These are phyloP conservation scores for Colletotrichum tropicicola DNA, from an alignment of 2,329 filamentous ascomycete genomes.

Conservation along the genomic window DNA sequence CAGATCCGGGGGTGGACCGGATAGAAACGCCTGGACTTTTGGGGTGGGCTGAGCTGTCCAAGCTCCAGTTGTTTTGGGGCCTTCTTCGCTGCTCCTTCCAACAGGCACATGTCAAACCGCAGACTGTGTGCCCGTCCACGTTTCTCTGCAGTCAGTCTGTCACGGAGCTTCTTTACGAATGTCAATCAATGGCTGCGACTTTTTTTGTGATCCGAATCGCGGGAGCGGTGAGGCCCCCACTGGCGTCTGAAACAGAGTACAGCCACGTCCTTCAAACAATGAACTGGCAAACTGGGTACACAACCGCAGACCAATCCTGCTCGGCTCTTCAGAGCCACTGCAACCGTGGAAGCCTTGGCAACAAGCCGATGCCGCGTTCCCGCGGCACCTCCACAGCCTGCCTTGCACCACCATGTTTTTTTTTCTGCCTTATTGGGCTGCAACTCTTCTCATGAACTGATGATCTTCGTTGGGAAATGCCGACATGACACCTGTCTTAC, in stretches of 20 bases:
- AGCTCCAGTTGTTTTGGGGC: slow-evolving; percentile 21
- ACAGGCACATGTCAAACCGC: background rate
- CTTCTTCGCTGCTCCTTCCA: background rate
- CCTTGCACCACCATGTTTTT: background rate
- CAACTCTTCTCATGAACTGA: background rate
- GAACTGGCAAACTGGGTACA: background rate
- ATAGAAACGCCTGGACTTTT: slow-evolving; percentile 26
- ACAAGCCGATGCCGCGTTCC: slow-evolving; percentile 5
- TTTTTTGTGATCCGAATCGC: background rate
- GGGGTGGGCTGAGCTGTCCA: slow-evolving; percentile 15
- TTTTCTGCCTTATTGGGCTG: background rate
- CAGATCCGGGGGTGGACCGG: slow-evolving; percentile 31
- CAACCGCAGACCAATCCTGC: background rate
- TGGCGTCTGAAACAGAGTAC: slow-evolving; percentile 9
- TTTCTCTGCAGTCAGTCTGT: too few relatives aligned
- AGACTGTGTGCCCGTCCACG: background rate
- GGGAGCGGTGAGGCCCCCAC: slow-evolving; percentile 1
- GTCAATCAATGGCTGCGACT: background rate
- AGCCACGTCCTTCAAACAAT: background rate
- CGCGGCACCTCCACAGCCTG: background rate
- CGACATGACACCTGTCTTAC: background rate
- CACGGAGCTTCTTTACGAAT: background rate
- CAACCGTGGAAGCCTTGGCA: background rate
- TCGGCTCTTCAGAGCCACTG: background rate
- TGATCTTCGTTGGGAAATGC: background rate